Percentiles rank a stretch among this genome's conserved stretches.
Evolutionary conservation across 345 rosid species (phyloP).

Genomic region (Turritis glabra): DNA sequence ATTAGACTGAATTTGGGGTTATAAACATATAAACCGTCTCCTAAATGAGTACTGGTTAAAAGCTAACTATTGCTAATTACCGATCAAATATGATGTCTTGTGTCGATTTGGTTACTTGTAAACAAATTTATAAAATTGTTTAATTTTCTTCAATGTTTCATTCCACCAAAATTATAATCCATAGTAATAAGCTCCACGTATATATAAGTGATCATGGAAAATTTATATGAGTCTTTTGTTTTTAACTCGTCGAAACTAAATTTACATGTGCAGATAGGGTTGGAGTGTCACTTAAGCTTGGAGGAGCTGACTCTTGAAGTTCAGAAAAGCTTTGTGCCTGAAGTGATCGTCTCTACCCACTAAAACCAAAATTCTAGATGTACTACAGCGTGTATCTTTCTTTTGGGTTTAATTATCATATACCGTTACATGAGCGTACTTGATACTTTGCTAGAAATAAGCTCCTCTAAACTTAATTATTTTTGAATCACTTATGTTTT

Average conservation of each 20-base stretch:
- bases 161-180: not conserved
- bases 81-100: not conserved
- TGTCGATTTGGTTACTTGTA: not conserved
- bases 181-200: not conserved
- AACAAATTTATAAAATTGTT: not conserved
- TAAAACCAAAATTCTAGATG: slow-evolving; percentile 3
- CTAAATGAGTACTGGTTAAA: not conserved
- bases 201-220: not conserved
- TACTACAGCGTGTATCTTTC: not conserved
- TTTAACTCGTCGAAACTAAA: not conserved
- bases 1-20: not conserved
- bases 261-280: slow-evolving; percentile 52
- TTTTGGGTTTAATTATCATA: not conserved
- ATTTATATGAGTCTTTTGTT: not conserved
- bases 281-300: slow-evolving; percentile 79
- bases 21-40: not conserved
- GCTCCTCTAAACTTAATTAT: not conserved
- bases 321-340: slow-evolving; percentile 65
- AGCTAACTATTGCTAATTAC: not conserved
- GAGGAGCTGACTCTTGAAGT: slow-evolving; percentile 87
- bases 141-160: not conserved
- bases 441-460: slow-evolving; percentile 32
- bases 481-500: not conserved
- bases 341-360: slow-evolving; percentile 22
- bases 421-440: slow-evolving; percentile 25